These are phyloP conservation scores for Danielia reshetovae DNA, from an alignment of 805 yeast genomes.

Conservation along the genomic window DNA sequence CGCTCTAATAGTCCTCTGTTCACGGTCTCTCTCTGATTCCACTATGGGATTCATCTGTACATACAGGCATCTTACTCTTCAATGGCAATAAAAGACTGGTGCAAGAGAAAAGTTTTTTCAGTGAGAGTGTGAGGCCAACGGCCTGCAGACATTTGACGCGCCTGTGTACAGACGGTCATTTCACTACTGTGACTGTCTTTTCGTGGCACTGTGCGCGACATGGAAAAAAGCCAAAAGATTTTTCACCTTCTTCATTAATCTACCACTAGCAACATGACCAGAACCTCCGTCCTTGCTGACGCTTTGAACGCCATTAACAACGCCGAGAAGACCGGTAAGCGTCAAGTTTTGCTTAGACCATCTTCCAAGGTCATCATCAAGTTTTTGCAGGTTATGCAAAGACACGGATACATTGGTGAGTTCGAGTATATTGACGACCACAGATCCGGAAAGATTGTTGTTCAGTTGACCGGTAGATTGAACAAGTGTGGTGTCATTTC, in stretches of 20 bases:
- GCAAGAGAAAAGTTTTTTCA: conserved; percentile 14
- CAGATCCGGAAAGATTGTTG: conserved; percentile 97
- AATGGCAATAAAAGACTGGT: conserved; percentile 5
- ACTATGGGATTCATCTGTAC: no score
- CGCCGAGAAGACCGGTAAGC: conserved; percentile 99
- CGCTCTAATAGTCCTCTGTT: no score
- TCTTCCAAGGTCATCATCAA: conserved; percentile 97
- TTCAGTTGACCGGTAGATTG: conserved; percentile 95
- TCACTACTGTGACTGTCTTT: conserved; percentile 4
- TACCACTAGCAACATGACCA: conserved; percentile 59
- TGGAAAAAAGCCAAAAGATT: neutral
- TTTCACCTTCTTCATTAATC: conserved; percentile 3
- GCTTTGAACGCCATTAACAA: conserved; percentile 97
- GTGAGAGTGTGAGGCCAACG: neutral
- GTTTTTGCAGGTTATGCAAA: conserved; percentile 95
- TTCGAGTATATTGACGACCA: conserved; percentile 98
- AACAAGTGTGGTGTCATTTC: conserved; percentile 36
- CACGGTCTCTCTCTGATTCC: no score
- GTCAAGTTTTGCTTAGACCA: conserved; percentile 98
- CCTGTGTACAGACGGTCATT: no score
- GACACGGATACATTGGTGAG: conserved; percentile 98
- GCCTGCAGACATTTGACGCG: neutral
- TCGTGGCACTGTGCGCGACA: conserved; percentile 1
- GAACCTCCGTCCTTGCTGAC: conserved; percentile 98
- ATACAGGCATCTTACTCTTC: conserved; percentile 39